Evolutionary conservation across 2,329 filamentous ascomycete species (phyloP).

Genomic region (Claviceps capensis): DNA sequence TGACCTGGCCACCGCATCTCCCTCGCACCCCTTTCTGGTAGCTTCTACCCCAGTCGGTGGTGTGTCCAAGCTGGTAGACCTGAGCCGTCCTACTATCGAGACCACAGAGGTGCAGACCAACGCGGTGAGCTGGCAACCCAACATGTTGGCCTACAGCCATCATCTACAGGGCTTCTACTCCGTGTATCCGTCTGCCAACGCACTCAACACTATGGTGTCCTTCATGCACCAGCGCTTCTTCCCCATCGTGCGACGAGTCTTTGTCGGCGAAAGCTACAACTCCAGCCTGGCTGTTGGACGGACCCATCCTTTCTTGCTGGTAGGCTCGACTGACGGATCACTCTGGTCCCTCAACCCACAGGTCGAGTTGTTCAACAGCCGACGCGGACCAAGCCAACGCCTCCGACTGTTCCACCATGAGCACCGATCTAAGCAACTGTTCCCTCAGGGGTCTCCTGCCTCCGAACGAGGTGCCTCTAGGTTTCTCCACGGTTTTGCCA

Average conservation of each 20-base stretch:
- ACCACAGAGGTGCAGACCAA: constrained; percentile 38
- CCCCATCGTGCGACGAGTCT: constrained; percentile 37
- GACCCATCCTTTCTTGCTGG: constrained; percentile 38
- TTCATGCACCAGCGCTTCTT: constrained; percentile 41
- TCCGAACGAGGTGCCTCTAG: constrained; percentile 32
- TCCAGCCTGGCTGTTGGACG: constrained; percentile 35
- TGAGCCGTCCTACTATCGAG: constrained; percentile 37
- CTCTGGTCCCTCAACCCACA: constrained; percentile 32
- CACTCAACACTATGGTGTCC: constrained; percentile 36
- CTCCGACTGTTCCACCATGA: constrained; percentile 39
- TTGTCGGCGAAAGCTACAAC: constrained; percentile 35
- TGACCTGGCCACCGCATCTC: constrained; percentile 41
- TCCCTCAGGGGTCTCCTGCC: constrained; percentile 15
- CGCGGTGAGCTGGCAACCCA: constrained; percentile 37
- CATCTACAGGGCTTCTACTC: constrained; percentile 41
- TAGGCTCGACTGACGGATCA: constrained; percentile 40
- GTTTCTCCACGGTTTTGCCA: constrained; percentile 37
- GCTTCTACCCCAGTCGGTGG: constrained; percentile 42
- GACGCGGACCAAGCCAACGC: constrained; percentile 20
- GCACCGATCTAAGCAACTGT: constrained; percentile 25
- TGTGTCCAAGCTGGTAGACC: constrained; percentile 36
- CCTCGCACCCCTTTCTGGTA: constrained; percentile 41
- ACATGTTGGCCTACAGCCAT: constrained; percentile 40
- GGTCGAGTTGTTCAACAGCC: constrained; percentile 22
- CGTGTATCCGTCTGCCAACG: constrained; percentile 37